Conservation (phyloP, 2,329 filamentous ascomycete genomes). For the Diaporthe sp. region DNA sequence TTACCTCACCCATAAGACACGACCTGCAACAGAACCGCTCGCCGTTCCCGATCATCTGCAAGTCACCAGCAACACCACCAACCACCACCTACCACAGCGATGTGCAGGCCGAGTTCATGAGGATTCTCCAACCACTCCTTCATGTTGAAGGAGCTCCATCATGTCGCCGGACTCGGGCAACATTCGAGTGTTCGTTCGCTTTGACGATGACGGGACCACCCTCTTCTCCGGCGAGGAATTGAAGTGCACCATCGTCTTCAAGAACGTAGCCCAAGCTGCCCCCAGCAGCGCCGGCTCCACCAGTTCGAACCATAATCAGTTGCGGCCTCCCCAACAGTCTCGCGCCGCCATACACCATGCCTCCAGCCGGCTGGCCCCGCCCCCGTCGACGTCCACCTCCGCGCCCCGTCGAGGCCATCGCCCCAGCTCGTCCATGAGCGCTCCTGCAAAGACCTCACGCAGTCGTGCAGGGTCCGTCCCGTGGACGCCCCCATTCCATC, state of each 20-base stretch:
- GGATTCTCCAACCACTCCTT: slow-evolving; percentile 46
- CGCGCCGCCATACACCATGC: slow-evolving; percentile 48
- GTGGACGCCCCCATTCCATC: slow-evolving; percentile 51
- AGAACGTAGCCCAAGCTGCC: slow-evolving; percentile 76
- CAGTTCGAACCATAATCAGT: slow-evolving; percentile 44
- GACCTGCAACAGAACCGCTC: slow-evolving; percentile 5
- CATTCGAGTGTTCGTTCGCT: slow-evolving; percentile 95
- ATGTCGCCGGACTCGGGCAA: slow-evolving; percentile 72
- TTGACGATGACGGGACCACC: slow-evolving; percentile 81
- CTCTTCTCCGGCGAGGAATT: slow-evolving; percentile 98
- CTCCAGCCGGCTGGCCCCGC: slow-evolving; percentile 58
- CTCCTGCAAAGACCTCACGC: slow-evolving; percentile 58
- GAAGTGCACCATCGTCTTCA: slow-evolving; percentile 96
- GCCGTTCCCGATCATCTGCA: slow-evolving; percentile 6
- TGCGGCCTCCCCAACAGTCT: slow-evolving; percentile 45
- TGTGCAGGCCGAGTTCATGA: slow-evolving; percentile 40
- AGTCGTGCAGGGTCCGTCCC: slow-evolving; percentile 62
- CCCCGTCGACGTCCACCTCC: slow-evolving; percentile 50
- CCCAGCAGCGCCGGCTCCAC: slow-evolving; percentile 40
- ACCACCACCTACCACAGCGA: slow-evolving; percentile 30
- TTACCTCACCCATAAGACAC: slow-evolving; percentile 16
- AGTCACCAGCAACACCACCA: not conserved
- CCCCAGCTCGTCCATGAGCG: slow-evolving; percentile 75
- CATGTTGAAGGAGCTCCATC: slow-evolving; percentile 52
- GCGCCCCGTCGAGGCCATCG: slow-evolving; percentile 70